Evolutionary conservation across 306 rosid species (phyloP), one percentile per base, ranked within the genome.

Genomic region (Fagus sylvatica): DNA sequence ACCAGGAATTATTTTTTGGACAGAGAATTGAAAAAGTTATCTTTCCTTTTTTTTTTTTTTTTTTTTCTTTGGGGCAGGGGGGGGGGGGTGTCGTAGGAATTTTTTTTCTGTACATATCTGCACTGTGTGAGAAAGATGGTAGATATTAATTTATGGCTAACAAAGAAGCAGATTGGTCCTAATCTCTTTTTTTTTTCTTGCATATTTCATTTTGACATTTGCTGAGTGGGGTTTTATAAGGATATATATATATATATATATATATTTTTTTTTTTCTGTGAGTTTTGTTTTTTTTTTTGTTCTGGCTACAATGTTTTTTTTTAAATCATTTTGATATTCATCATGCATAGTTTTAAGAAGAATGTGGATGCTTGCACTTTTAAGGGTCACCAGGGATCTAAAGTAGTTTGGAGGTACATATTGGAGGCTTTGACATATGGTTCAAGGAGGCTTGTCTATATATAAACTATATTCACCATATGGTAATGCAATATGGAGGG

Each of bases 1-100:
- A 80, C 1, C 74, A 36, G 65, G 84, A 81, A 74, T 33, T 70
- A 68, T 86, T 75, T 82, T 77, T 77, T 81, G 86, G 85, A 19
- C 30, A 65, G 48, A 65, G 48, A 65, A 15, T 36, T 7, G 7
- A 30, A 39, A n/a, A 65, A 66, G 43, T 39, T 66, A 3, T 37
- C 43, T 17, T 66, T n/a, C 49, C 11, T 39, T n/a, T 17, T 36
- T 87, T 82, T 73, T 78, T 76, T 82, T 84, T 80, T 22, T 17
- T 46, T 77, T 19, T 32, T 71, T 48, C n/a, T 17, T 72, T 53
- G 17, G 53, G 46, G 71, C 22, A 36, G 33, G 65, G 4, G 43
- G 5, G 28, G 71, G 46, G 48, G 46, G 49, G 22, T 46, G 15
- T 46, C 11, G 51, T 46, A 16, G 78, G 74, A 51, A 79, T 72